Evolutionary conservation across 1,284 basidiomycete genomes (phyloP).

Genomic region (Cryptococcus deneoformans): DNA sequence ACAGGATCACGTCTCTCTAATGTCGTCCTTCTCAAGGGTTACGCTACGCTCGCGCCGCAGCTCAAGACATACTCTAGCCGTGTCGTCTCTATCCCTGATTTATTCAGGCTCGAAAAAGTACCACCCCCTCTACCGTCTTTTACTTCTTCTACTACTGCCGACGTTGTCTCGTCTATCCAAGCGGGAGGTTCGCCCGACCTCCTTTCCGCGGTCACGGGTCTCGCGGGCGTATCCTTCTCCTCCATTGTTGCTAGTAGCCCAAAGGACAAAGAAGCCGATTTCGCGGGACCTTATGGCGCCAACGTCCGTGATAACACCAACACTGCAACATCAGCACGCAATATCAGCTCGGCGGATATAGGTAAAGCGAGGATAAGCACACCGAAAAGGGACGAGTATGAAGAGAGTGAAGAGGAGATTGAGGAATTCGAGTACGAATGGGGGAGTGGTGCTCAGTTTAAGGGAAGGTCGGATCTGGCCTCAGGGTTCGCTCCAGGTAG

Average conservation of each 20-base stretch:
- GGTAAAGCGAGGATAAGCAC: too few relatives aligned
- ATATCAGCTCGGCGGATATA: too few relatives aligned
- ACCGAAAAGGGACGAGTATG: too few relatives aligned
- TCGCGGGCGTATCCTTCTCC: neutral
- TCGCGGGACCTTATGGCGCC: too few relatives aligned
- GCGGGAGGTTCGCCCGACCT: neutral
- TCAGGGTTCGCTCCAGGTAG: neutral
- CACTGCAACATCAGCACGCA: too few relatives aligned
- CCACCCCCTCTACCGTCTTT: conserved; percentile 45
- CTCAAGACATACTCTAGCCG: conserved; percentile 57
- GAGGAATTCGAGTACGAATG: too few relatives aligned
- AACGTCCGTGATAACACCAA: too few relatives aligned
- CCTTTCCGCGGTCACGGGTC: neutral
- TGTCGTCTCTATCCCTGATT: conserved; percentile 57
- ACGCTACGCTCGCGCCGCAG: conserved; percentile 53
- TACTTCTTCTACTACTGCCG: neutral
- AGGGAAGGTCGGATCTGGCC: neutral
- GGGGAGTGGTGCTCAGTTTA: too few relatives aligned
- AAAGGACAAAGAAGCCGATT: neutral
- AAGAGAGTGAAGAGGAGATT: too few relatives aligned
- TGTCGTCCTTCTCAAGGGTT: conserved; percentile 60
- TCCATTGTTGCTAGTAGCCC: neutral
- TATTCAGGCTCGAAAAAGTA: conserved; percentile 62
- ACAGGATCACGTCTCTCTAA: conserved; percentile 65
- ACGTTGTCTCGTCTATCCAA: neutral